Evolutionary conservation across 306 rosid genomes (phyloP).

Genomic region (Prunus kanzakura): DNA sequence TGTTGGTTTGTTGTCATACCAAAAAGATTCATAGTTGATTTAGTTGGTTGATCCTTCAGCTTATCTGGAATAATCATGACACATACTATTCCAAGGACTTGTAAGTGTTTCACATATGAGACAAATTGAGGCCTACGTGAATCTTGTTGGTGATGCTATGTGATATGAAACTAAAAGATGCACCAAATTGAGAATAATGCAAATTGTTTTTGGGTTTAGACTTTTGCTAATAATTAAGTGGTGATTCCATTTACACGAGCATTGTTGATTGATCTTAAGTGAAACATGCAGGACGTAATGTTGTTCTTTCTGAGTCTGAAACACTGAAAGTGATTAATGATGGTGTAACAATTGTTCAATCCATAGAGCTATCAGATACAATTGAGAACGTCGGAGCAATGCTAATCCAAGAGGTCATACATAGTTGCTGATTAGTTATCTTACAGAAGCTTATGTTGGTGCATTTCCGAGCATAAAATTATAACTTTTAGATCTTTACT

Average conservation of each 20-base stretch:
- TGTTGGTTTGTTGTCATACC: background rate
- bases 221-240: background rate
- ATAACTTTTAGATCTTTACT: conserved; percentile 21
- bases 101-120: background rate
- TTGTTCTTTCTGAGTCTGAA: conserved; percentile 75
- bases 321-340: conserved; percentile 74
- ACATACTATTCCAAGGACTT: background rate
- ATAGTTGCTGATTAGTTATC: conserved; percentile 47
- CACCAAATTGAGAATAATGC: background rate
- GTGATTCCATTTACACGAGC: conserved; percentile 4
- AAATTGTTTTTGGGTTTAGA: background rate
- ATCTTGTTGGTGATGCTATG: background rate
- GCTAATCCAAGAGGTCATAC: conserved; percentile 95
- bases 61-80: background rate
- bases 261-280: conserved; percentile 20
- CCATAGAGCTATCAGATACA: conserved; percentile 84
- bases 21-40: background rate
- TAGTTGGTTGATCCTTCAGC: background rate
- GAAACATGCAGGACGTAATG: conserved; percentile 77
- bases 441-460: conserved; percentile 20
- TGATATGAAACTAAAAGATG: background rate
- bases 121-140: background rate
- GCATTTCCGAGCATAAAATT: background rate
- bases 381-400: conserved; percentile 92
- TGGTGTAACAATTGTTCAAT: conserved; percentile 87